These are phyloP conservation scores for Hordeum pubiflorum DNA, from an alignment of 202 grass and related monocot genomes.

Conservation along the genomic window DNA sequence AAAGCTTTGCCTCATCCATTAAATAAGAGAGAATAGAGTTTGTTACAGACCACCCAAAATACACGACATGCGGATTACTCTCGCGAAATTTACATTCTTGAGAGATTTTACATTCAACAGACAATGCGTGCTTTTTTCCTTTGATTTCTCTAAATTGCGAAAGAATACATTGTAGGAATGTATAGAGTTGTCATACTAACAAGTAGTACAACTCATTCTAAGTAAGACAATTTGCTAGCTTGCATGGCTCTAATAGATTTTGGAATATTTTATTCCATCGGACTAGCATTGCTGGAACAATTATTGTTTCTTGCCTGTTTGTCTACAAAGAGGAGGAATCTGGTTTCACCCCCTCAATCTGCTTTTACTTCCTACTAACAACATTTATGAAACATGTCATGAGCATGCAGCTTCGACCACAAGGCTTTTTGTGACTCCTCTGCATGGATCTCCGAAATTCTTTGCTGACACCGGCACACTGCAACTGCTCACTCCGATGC, in stretches of 20 bases:
- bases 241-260: conserved; percentile 2
- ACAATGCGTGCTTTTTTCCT: neutral
- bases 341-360: conserved; percentile 44
- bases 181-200: conserved; percentile 13
- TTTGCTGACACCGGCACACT: conserved; percentile 55
- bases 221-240: conserved; percentile 6
- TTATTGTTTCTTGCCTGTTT: conserved; percentile 36
- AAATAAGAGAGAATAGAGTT: no score
- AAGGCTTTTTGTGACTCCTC: conserved; percentile 68
- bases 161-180: conserved; percentile 21
- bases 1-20: no score
- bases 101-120: conserved; percentile 5
- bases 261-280: conserved; percentile 36
- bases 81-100: no score
- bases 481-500: conserved; percentile 66
- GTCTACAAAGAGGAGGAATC: conserved; percentile 43
- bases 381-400: conserved; percentile 36
- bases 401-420: conserved; percentile 87
- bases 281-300: conserved; percentile 24
- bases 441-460: conserved; percentile 85
- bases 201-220: conserved; percentile 15
- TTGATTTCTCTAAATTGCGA: conserved; percentile 5
- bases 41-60: no score
- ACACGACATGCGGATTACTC: no score
- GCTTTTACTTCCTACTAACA: conserved; percentile 29